Evolutionary conservation across 2,329 filamentous ascomycete genomes (phyloP).

Genomic region (Pochonia chlamydosporia): DNA sequence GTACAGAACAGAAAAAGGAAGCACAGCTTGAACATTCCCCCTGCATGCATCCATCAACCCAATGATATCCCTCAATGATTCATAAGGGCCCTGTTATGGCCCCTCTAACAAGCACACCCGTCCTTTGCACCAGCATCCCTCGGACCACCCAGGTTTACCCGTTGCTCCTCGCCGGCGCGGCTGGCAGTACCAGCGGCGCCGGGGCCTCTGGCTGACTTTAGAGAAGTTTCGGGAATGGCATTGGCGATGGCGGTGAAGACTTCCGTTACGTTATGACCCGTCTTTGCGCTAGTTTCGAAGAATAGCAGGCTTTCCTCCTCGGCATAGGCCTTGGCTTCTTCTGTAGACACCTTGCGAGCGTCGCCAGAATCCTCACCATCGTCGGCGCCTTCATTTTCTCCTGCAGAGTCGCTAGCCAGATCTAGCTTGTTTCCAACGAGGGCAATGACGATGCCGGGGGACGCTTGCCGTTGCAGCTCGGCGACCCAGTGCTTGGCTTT

Average conservation of each 20-base stretch:
- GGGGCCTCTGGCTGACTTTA: slow-evolving; percentile 80
- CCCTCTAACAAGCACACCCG: slow-evolving; percentile 69
- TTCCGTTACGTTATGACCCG: slow-evolving; percentile 86
- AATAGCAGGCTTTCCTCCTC: slow-evolving; percentile 92
- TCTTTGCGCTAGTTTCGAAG: slow-evolving; percentile 98
- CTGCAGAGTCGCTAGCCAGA: slow-evolving; percentile 59
- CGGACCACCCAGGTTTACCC: slow-evolving; percentile 76
- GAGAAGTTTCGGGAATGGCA: slow-evolving; percentile 90
- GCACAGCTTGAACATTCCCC: neutral
- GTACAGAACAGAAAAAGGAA: slow-evolving; percentile 7
- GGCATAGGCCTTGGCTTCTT: slow-evolving; percentile 87
- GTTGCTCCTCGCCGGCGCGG: slow-evolving; percentile 59
- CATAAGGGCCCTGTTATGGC: neutral
- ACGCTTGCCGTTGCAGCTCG: slow-evolving; percentile 92
- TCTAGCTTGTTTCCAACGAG: slow-evolving; percentile 97
- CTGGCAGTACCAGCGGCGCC: slow-evolving; percentile 57
- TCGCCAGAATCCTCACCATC: slow-evolving; percentile 61
- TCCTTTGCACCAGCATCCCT: slow-evolving; percentile 76
- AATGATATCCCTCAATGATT: too few species aligned
- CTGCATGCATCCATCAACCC: slow-evolving; percentile 2
- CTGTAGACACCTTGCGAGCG: slow-evolving; percentile 82
- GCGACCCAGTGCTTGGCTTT: slow-evolving; percentile 99
- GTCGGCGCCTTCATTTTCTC: slow-evolving; percentile 43
- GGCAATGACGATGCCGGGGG: slow-evolving; percentile 92
- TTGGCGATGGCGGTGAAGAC: slow-evolving; percentile 98